Evolutionary conservation across 257 asterid genomes (phyloP).

Genomic region (Gynochthodes officinalis): DNA sequence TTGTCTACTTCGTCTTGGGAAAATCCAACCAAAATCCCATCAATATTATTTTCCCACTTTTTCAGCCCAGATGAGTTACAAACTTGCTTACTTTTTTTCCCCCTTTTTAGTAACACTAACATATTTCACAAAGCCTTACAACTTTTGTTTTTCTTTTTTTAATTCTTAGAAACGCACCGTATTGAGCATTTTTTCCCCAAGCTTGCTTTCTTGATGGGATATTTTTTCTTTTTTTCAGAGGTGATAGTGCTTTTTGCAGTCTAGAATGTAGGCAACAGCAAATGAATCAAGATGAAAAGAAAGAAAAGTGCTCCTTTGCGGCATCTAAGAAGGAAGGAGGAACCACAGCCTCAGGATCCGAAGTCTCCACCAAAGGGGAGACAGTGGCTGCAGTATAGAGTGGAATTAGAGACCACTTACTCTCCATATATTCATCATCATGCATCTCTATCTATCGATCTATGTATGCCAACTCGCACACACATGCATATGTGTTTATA

Average conservation of each 20-base stretch:
- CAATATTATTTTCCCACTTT: not conserved
- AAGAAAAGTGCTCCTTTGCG: constrained; percentile 45
- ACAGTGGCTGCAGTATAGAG: constrained; percentile 45
- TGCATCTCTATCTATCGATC: not conserved
- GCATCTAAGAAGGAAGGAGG: constrained; percentile 39
- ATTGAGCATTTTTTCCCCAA: not conserved
- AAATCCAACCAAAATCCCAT: not conserved
- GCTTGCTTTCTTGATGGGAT: not conserved
- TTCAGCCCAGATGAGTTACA: too few species aligned
- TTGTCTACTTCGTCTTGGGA: not conserved
- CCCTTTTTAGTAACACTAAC: too few species aligned
- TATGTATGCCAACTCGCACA: constrained; percentile 4
- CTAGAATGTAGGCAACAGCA: constrained; percentile 76
- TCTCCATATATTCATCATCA: not conserved
- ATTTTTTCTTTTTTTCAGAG: constrained; percentile 39
- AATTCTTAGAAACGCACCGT: too few species aligned
- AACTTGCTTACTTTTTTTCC: too few species aligned
- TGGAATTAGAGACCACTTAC: not conserved
- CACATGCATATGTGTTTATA: not conserved
- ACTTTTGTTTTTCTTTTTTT: too few species aligned
- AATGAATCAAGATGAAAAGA: constrained; percentile 67
- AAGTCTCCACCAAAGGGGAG: constrained; percentile 37
- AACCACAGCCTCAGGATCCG: constrained; percentile 22
- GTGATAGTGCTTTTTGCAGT: constrained; percentile 93
- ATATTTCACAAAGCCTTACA: too few species aligned